Evolutionary conservation across 129 eudicot species (phyloP), one percentile per base, ranked within the genome.

Genomic region (Tagetes patula): DNA sequence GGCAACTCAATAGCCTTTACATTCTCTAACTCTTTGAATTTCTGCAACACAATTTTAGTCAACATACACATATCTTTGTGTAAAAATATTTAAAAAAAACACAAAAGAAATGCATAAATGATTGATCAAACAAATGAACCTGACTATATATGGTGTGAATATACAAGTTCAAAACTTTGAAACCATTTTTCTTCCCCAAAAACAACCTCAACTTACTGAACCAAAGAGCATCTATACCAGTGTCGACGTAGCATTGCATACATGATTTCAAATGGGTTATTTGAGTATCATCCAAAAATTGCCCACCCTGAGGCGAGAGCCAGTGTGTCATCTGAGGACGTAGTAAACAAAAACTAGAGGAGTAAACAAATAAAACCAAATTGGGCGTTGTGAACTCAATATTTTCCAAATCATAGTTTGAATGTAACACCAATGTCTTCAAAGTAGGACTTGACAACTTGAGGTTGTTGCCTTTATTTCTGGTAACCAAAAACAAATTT

Each of bases 181-280:
- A 20, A 12, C 30, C 31, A n/a, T n/a, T 50, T 50, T 50, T 50
- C 30, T 50, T 50, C 30, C n/a, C 56, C 56, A 54, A 54, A 27
- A 20, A 54, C 8, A 20, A 36, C 61, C 61, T 54, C 34, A 54
- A 8, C 61, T 54, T 54, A 10, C 27, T 9, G 61, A 54, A 54
- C 61, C 61, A 54, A 20, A 54, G 61, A 54, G 61, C 61, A 27
- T 54, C 61, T 54, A 54, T 54, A 53, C 59, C 14, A 6, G 32
- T 4, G 32, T 53, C 32, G 33, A 14, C 32, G 20, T 53, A 53
- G 8, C 32, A 53, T 53, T 6, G 59, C 59, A 53, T 53, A 53
- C 32, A 53, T 53, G 8, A 7, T 20, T 20, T 20, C 59, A 14
- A 53, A 20, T 20, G 27, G 27, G 27, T 20, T 20, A 20, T 20